Percentiles rank a stretch among this genome's conserved stretches.
These are phyloP conservation scores for Elsinoe australis DNA, from an alignment of 2,329 filamentous ascomycete species.

Conservation along the genomic window DNA sequence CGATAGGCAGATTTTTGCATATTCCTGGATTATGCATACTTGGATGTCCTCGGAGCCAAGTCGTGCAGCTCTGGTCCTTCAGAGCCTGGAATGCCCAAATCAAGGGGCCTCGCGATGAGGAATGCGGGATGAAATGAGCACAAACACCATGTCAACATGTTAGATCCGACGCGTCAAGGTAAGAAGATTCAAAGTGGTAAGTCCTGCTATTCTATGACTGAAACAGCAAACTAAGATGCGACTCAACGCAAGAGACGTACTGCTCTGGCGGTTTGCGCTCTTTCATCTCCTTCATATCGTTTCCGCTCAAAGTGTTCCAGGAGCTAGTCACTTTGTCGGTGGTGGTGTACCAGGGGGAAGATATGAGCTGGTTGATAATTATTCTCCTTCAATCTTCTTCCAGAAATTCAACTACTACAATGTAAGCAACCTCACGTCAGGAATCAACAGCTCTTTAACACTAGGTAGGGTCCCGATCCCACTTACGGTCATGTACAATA, in stretches of 20 bases:
- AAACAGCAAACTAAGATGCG: neutral
- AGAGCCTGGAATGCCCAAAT: neutral
- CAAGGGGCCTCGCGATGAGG: neutral
- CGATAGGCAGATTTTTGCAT: no score
- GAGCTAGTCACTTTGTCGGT: slow-evolving; percentile 25
- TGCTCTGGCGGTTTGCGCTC: slow-evolving; percentile 15
- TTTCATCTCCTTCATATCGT: slow-evolving; percentile 21
- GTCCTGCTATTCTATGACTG: neutral
- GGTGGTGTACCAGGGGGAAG: slow-evolving; percentile 26
- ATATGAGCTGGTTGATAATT: slow-evolving; percentile 29
- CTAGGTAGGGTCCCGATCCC: slow-evolving; percentile 11
- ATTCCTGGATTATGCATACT: no score
- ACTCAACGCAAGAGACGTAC: neutral
- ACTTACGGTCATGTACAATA: slow-evolving; percentile 30
- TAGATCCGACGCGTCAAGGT: neutral
- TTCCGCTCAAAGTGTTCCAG: slow-evolving; percentile 25
- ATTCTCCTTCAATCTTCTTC: slow-evolving; percentile 28
- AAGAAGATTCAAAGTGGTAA: neutral
- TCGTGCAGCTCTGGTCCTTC: no score
- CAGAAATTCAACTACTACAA: slow-evolving; percentile 32
- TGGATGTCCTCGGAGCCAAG: no score
- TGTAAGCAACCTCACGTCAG: slow-evolving; percentile 31
- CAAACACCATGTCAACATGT: slow-evolving; percentile 4
- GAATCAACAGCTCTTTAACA: neutral
- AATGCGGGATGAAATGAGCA: slow-evolving; percentile 9